Evolutionary conservation across 306 rosid species (phyloP).

Genomic region (Morella rubra): DNA sequence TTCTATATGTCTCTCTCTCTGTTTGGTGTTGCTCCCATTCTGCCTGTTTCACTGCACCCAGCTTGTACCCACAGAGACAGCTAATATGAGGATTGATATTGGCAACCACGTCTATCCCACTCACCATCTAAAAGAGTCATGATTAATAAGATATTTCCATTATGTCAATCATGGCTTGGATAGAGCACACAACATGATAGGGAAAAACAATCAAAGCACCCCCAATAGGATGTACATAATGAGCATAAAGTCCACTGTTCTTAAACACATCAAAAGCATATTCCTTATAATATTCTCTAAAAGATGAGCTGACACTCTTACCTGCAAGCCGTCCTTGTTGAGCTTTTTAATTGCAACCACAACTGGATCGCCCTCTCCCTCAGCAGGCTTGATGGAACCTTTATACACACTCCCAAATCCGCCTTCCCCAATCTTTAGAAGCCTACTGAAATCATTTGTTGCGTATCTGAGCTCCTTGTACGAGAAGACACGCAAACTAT

Average conservation of each 20-base stretch:
- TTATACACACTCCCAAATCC: slow-evolving; percentile 88
- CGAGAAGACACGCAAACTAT: slow-evolving; percentile 61
- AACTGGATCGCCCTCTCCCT: slow-evolving; percentile 49
- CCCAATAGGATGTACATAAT: neutral
- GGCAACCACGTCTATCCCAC: neutral
- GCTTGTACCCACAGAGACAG: neutral
- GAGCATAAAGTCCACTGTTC: slow-evolving; percentile 2
- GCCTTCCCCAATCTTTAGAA: slow-evolving; percentile 83
- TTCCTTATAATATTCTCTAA: slow-evolving; percentile 5
- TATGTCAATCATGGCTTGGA: neutral
- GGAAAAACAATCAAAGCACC: neutral
- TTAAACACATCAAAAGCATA: neutral
- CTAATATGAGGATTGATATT: neutral
- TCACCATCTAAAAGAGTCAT: neutral
- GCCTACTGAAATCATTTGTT: slow-evolving; percentile 58
- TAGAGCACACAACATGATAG: neutral
- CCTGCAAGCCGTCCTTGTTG: slow-evolving; percentile 75
- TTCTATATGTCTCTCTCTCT: no score
- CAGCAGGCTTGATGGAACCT: slow-evolving; percentile 64
- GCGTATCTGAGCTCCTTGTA: slow-evolving; percentile 61
- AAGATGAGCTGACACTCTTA: slow-evolving; percentile 15
- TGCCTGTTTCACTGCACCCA: neutral
- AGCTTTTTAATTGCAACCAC: slow-evolving; percentile 77
- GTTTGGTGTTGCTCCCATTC: no score
- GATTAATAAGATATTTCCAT: neutral